A percentile compares a stretch with the other conserved stretches of the same genome.
Evolutionary conservation across 2,329 filamentous ascomycete genomes (phyloP).

Genomic region (Monosporascus cannonballus): DNA sequence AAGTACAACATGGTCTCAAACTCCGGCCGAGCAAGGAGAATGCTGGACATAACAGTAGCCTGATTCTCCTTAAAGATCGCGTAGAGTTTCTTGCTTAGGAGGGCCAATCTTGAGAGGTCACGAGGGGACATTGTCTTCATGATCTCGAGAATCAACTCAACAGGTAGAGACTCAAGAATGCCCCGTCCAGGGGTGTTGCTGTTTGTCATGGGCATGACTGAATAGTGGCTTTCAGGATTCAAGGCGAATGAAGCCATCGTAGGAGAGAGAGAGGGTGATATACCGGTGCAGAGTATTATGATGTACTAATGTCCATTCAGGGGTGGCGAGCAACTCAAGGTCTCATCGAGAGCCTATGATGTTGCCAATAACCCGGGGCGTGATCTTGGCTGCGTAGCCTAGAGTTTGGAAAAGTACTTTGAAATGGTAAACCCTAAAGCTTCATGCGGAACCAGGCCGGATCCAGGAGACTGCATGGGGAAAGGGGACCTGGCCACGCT

Average conservation of each 20-base stretch:
- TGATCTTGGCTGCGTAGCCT: neutral
- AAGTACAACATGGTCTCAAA: slow-evolving; percentile 41
- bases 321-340: too few relatives aligned
- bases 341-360: neutral
- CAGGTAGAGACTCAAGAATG: slow-evolving; percentile 30
- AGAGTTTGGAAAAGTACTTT: too few relatives aligned
- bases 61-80: slow-evolving; percentile 36
- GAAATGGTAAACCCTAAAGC: neutral
- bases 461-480: neutral
- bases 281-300: neutral
- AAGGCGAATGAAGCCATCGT: neutral
- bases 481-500: too few relatives aligned
- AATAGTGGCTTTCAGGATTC: too few relatives aligned
- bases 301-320: too few relatives aligned
- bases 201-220: too few relatives aligned
- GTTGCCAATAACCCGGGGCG: neutral
- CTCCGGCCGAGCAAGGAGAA: slow-evolving; percentile 35
- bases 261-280: neutral
- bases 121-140: slow-evolving; percentile 38
- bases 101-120: slow-evolving; percentile 33
- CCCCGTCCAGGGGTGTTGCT: too few relatives aligned
- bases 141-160: slow-evolving; percentile 43
- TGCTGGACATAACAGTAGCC: slow-evolving; percentile 34
- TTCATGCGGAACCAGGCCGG: neutral
- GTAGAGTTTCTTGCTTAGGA: slow-evolving; percentile 31